These are phyloP conservation scores for Exophiala oligosperma DNA, from an alignment of 2,329 filamentous ascomycete genomes.

Conservation along the genomic window DNA sequence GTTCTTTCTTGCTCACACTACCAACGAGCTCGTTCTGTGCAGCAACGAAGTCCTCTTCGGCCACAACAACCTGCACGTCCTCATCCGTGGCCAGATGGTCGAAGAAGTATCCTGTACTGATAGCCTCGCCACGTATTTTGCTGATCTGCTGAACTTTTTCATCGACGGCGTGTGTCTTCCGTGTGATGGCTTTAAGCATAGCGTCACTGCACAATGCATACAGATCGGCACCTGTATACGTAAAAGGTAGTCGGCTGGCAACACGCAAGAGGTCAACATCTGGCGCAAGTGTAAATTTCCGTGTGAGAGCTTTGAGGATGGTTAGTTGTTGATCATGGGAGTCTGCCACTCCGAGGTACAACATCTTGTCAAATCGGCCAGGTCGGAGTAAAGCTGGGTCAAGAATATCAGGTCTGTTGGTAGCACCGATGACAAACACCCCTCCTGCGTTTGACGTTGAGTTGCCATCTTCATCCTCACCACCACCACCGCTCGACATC, in stretches of 20 bases:
- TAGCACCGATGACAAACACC: constrained; percentile 95
- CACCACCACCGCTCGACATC: constrained; percentile 77
- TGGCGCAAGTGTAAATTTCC: constrained; percentile 87
- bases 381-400: constrained; percentile 87
- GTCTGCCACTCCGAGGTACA: constrained; percentile 93
- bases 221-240: constrained; percentile 95
- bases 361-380: constrained; percentile 96
- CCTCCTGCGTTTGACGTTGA: constrained; percentile 58
- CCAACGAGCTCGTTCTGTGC: constrained; percentile 87
- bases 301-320: constrained; percentile 88
- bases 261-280: constrained; percentile 73
- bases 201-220: constrained; percentile 97
- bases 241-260: constrained; percentile 79
- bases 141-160: constrained; percentile 70
- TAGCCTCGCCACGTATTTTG: constrained; percentile 42
- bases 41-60: constrained; percentile 80
- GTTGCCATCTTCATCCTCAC: constrained; percentile 59
- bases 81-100: constrained; percentile 82
- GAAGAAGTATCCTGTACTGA: constrained; percentile 92
- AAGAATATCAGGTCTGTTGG: constrained; percentile 88
- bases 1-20: constrained; percentile 86
- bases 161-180: constrained; percentile 82
- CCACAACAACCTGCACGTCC: constrained; percentile 84
- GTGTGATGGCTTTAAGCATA: constrained; percentile 97
- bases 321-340: constrained; percentile 95